Evolutionary conservation across 257 asterid genomes (phyloP).

Genomic region (Capsicum rhomboideum): DNA sequence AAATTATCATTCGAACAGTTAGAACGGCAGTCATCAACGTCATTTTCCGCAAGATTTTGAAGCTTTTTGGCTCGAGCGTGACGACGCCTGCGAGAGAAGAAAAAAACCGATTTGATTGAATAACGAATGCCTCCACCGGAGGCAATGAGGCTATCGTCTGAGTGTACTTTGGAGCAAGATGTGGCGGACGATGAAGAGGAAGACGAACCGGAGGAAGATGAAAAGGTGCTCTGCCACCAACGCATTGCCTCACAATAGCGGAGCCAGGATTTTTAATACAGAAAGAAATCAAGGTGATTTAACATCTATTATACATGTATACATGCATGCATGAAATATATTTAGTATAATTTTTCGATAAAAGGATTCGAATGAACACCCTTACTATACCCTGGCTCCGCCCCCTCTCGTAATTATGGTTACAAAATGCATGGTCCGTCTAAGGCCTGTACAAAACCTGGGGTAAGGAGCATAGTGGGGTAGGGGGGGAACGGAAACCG

Average conservation of each 20-base stretch:
- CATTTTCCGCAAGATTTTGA: constrained; percentile 24
- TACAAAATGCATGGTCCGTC: background rate
- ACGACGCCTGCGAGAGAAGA: constrained; percentile 22
- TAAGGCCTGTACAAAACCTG: background rate
- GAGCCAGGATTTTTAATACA: too few relatives aligned
- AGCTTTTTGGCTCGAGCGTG: constrained; percentile 26
- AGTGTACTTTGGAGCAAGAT: constrained; percentile 23
- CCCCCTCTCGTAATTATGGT: background rate
- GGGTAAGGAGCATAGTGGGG: background rate
- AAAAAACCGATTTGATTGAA: constrained; percentile 25
- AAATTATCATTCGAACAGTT: constrained; percentile 7
- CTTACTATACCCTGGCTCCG: too few relatives aligned
- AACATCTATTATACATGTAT: too few relatives aligned
- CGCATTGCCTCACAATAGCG: background rate
- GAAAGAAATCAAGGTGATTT: too few relatives aligned
- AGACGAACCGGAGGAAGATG: background rate
- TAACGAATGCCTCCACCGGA: constrained; percentile 14
- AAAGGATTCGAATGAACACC: too few relatives aligned
- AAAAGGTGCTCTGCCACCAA: constrained; percentile 10
- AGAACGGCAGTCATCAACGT: constrained; percentile 27
- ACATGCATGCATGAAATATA: too few relatives aligned
- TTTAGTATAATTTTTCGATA: too few relatives aligned
- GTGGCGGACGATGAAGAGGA: constrained; percentile 16
- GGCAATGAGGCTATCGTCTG: constrained; percentile 30
- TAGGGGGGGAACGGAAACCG: background rate